Evolutionary conservation across 1,139 yeast genomes (phyloP), one percentile per base, ranked within the genome.

Genomic region (Pichia sp.): DNA sequence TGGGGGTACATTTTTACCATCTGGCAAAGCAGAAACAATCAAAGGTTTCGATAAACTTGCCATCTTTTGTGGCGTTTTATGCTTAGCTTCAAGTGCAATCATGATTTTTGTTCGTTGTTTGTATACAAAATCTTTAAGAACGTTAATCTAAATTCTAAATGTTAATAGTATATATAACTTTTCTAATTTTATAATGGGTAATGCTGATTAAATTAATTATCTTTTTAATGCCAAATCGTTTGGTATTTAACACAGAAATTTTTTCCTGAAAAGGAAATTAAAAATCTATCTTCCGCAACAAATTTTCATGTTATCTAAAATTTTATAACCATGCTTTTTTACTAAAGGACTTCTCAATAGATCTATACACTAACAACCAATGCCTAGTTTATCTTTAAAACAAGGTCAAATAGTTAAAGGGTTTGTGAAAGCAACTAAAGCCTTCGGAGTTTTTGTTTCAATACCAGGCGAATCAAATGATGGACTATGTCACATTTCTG

Each of bases 361-460:
- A 12, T 22, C 15, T 12, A 22, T 22, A 11, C 9, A 6, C 15
- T 15, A 26, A 12, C n/a, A 26, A 12, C 11, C 9, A 16, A 50
- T 50, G 53, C 16, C 44, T 8, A 35, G 29, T 24, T 24, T 51
- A 7, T 27, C 15, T 7, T 9, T 50, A 3, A n/a, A 50, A 29
- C 42, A 39, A 15, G 52, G 53, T 29, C 38, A 40, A 53, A 59
- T 32, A 42, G 47, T 34, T 66, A 64, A 64, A 39, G 97, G 95
- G 0, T 66, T 57, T 24, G 84, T 90, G 1, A 71, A 71, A 39
- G 77, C 77, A 43, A 61, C 86, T 5, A 78, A 81, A 23, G 65
- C 75, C 2, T 90, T 79, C 65, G 97, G 98, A 0, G 95, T 89
- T 1, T 90, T 92, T 61, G 77, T 89, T 0, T 62, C 77, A 7